Conservation (phyloP, 345 rosid genomes). For the Citropsis articulata region DNA sequence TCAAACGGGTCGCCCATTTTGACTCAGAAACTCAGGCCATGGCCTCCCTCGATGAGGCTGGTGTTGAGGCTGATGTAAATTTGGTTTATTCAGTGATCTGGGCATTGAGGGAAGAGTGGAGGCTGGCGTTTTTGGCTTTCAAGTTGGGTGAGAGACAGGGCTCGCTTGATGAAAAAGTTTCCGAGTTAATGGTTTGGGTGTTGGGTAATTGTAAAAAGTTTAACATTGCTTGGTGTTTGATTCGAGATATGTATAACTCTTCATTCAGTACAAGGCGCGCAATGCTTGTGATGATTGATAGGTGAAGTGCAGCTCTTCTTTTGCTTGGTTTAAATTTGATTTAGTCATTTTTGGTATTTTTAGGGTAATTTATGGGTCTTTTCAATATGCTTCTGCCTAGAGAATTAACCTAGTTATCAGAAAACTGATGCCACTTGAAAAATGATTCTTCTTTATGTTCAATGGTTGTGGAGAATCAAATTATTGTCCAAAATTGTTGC, state of each 20-base stretch:
- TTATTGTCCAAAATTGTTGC: not conserved
- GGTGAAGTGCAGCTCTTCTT: constrained; percentile 38
- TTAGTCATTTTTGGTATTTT: not conserved
- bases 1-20: constrained; percentile 43
- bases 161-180: constrained; percentile 45
- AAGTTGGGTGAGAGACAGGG: constrained; percentile 70
- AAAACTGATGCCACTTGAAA: not conserved
- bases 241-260: constrained; percentile 57
- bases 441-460: not conserved
- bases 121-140: constrained; percentile 64
- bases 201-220: constrained; percentile 72
- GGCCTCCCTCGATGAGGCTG: constrained; percentile 46
- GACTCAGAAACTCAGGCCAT: constrained; percentile 55
- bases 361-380: not conserved
- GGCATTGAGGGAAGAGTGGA: constrained; percentile 67
- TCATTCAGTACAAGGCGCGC: constrained; percentile 49
- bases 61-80: constrained; percentile 32
- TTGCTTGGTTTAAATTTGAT: not conserved
- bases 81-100: constrained; percentile 57
- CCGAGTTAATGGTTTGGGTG: constrained; percentile 61
- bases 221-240: constrained; percentile 74
- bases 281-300: constrained; percentile 81
- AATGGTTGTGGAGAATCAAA: not conserved
- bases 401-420: not conserved
- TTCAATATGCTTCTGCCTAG: not conserved